Evolutionary conservation across 371 early-diverging fungal species (phyloP), one percentile per base, ranked within the genome.

Genomic region (Mortierella sp.): DNA sequence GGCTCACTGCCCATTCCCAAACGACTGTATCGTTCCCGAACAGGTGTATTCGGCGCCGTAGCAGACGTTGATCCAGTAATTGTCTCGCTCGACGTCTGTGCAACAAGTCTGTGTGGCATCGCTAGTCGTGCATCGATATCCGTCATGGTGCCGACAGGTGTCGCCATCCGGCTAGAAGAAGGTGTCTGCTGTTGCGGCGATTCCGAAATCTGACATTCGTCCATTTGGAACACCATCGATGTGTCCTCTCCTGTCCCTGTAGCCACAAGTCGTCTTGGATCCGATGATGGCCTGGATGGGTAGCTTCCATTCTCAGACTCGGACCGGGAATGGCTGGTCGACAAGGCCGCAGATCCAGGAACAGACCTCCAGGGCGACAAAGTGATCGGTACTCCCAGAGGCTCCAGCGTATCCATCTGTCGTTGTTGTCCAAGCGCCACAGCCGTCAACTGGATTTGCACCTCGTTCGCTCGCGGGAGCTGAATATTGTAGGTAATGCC

Each of bases 391-490:
- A 84, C 80, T 24, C 80, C 80, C 45, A 89, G 54, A 3, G 84
- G 89, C 70, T 78, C 83, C 24, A 75, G 48, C 11, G 71, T 70
- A 60, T 77, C 83, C 26, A 75, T 55, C 16, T 74, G 78, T 11
- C 81, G 81, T 42, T 87, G 76, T 52, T 86, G 88, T 70, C 90
- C 92, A 65, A 90, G 81, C 24, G 91, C 94, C 4, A 92, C 89
- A 5, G 92, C 95, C 9, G 91, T 90, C 55, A 94, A 52, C 28
- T 88, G 88, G 16, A 95, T 90, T 80, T 94, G 94, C 5, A 95
- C 90, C 52, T 92, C 92, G 70, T 90, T 88, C 10, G 90, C 85
- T 63, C 93, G 88, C 19, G 92, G 88, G 0, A 95, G 73, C 68
- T 91, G 89, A 26, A 95, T 88, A 38, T 90, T 88, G 84, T 94